Percentiles rank a stretch among this genome's conserved stretches.
Conservation (phyloP, 257 asterid species). For the Eucommia ulmoides region DNA sequence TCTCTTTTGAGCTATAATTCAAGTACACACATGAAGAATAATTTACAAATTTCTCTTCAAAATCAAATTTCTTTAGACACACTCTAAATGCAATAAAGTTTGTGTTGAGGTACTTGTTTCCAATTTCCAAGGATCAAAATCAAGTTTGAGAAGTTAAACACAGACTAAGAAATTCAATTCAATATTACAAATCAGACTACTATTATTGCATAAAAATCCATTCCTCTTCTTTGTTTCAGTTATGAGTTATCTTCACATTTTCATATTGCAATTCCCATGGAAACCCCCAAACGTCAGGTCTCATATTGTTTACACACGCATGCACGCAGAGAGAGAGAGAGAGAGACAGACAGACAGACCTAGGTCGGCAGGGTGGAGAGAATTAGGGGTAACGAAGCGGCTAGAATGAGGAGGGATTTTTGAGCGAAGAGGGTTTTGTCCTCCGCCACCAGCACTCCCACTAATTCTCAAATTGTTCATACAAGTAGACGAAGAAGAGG, state of each 20-base stretch:
- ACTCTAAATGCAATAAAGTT: too few species aligned
- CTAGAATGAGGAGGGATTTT: conserved; percentile 31
- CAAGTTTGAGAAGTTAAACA: too few species aligned
- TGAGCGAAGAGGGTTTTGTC: conserved; percentile 25
- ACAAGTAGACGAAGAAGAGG: too few species aligned
- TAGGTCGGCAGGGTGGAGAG: conserved; percentile 39
- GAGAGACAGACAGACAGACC: conserved; percentile 31
- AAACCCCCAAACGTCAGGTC: not conserved
- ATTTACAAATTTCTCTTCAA: too few species aligned
- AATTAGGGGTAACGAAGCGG: conserved; percentile 72
- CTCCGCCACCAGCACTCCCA: too few species aligned
- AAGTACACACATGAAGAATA: too few species aligned
- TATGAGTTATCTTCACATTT: not conserved
- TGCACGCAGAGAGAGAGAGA: not conserved
- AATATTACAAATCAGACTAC: not conserved
- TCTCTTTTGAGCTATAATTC: too few species aligned
- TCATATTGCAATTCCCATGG: not conserved
- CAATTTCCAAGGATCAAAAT: too few species aligned
- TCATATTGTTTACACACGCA: not conserved
- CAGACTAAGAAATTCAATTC: not conserved
- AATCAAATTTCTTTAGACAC: too few species aligned
- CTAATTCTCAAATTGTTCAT: conserved; percentile 19
- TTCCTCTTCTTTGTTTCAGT: too few species aligned
- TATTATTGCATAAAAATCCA: too few species aligned
- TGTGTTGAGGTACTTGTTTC: too few species aligned